phyloP scores from a whole-genome alignment of 2,329 filamentous ascomycete species.

The Alternaria gansuensis region DNA sequence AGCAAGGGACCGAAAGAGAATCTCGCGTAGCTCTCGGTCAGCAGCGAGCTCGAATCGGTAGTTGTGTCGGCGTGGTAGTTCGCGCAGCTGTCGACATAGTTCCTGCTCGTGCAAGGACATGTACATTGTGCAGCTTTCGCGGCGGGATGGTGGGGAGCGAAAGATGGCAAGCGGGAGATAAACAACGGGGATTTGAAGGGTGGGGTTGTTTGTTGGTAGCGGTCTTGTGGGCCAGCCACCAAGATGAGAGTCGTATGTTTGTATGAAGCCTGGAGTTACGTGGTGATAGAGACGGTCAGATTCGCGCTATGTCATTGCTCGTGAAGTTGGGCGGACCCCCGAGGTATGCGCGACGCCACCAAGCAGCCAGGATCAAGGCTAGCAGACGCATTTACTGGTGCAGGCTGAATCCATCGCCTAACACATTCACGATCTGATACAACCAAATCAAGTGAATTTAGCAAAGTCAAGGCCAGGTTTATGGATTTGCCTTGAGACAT shows the following conservation, averaged over 20 bases:
- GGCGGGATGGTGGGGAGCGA: conserved; percentile 27
- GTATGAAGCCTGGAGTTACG: conserved; percentile 5
- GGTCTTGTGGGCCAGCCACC: conserved; percentile 33
- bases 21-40: conserved; percentile 74
- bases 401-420: background rate
- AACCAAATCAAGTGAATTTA: background rate
- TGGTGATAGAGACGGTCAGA: conserved; percentile 21
- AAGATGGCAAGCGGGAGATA: conserved; percentile 2
- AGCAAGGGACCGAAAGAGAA: conserved; percentile 87
- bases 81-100: conserved; percentile 83
- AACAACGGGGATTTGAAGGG: background rate
- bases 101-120: conserved; percentile 72
- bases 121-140: conserved; percentile 51
- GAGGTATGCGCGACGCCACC: conserved; percentile 19
- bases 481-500: background rate
- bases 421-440: background rate
- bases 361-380: background rate
- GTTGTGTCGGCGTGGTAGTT: conserved; percentile 75
- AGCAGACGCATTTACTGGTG: background rate
- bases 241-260: conserved; percentile 9
- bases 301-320: conserved; percentile 28
- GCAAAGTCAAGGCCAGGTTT: background rate
- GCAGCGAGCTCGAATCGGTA: conserved; percentile 80
- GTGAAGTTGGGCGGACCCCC: conserved; percentile 18
- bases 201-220: conserved; percentile 7